Base-by-base conservation (phyloP, 2,329 filamentous ascomycete species). In the Hymenoscyphus scutula region DNA sequence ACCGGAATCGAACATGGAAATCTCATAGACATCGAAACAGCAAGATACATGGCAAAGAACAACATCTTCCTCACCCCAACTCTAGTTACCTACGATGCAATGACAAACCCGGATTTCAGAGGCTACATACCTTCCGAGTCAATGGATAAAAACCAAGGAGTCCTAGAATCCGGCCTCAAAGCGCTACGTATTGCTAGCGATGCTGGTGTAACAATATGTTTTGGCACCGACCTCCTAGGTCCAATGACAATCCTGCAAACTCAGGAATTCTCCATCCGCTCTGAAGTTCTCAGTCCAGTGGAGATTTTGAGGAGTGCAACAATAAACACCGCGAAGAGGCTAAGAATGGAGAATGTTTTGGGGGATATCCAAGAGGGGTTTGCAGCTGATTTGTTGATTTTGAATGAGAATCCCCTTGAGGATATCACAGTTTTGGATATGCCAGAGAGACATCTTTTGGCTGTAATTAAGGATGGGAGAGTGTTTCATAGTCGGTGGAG, bases 1-100 rank as follows among this genome's bases (percentile, higher is more conserved):
- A 76, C 69, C n/a, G 82, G 82, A 1, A 85, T 86, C 65, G 84
- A 87, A 64, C 84, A 86, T 66, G 86, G 85, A 27, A 81, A 84
- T 15, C 76, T 87, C n/a, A 75, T 87, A 58, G 88, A 90, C 73
- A 82, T 85, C 68, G 77, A 81, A 30, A 81, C 79, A 2, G 80
- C 82, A 0, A 70, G 74, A 54, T 73, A 81, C 58, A 84, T 85
- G 81, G 81, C 79, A 0, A 75, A 78, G 63, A 78, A 76, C 53
- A 76, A 74, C 0, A 75, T 79, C 1, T 84, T 78, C 68, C 69
- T 86, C 10, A 85, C 82, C 0, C 83, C 83, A 1, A 85, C 83
- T 0, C 74, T 85, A 34, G 76, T 82, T 10, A 78, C 82, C 4
- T 84, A 84, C 70, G 70, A 79, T 19, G 76, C 77, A 27, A 81